Conservation (phyloP, 176 grass and related monocot species). For the Avena atlantica region DNA sequence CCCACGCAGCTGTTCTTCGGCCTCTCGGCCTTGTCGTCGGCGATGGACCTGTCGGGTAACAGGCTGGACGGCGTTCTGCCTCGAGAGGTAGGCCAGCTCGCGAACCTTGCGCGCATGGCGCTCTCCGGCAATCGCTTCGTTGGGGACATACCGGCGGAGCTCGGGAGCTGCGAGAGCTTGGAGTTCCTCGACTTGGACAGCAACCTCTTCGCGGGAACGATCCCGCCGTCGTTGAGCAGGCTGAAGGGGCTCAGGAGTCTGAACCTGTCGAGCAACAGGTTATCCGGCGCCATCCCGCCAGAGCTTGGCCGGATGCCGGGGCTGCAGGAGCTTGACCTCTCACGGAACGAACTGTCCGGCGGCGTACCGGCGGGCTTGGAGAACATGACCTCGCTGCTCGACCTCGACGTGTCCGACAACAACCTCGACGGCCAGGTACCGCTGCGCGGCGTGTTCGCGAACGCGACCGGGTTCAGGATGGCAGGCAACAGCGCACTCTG, state of each 20-base stretch:
- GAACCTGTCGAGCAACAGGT: conserved; percentile 42
- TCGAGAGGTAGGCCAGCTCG: conserved; percentile 14
- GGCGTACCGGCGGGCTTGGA: background rate
- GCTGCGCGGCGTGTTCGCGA: conserved; percentile 35
- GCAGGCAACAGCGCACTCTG: conserved; percentile 43
- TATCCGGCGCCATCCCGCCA: conserved; percentile 52
- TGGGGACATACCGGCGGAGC: conserved; percentile 33
- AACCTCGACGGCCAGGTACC: conserved; percentile 39
- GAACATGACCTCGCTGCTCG: background rate
- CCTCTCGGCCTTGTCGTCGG: background rate
- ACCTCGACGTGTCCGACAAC: conserved; percentile 58
- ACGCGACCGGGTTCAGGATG: conserved; percentile 33
- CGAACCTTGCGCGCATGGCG: conserved; percentile 37
- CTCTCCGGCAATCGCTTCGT: conserved; percentile 48
- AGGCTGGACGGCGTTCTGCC: conserved; percentile 45
- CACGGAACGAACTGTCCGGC: conserved; percentile 44
- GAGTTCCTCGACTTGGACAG: conserved; percentile 53
- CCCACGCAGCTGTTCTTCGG: conserved; percentile 18
- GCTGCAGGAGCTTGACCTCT: conserved; percentile 45
- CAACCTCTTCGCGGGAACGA: conserved; percentile 46
- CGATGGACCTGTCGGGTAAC: conserved; percentile 57
- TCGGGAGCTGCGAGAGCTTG: conserved; percentile 49
- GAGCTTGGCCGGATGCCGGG: conserved; percentile 41
- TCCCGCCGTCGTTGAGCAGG: conserved; percentile 39
- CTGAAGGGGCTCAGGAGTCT: conserved; percentile 54